Conservation (phyloP, 2,329 filamentous ascomycete species). For the Chaetomium globosum region DNA sequence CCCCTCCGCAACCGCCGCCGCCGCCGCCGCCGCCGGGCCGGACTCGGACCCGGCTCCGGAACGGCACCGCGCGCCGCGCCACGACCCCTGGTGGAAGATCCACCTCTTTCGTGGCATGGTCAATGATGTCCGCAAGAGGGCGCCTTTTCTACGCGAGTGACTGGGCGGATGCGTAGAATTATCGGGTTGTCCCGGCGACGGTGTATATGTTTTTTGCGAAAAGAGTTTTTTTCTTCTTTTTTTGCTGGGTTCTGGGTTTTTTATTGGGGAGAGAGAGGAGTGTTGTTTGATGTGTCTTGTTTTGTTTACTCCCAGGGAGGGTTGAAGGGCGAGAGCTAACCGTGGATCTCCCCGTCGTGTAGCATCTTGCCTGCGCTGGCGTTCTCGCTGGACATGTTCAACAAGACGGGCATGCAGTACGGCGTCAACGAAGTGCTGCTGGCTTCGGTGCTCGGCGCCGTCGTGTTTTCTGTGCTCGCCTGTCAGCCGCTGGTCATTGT, state of each 20-base stretch:
- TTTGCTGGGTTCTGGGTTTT: background rate
- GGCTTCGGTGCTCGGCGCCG: conserved; percentile 77
- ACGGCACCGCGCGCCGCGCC: background rate
- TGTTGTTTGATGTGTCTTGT: background rate
- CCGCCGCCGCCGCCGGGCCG: background rate
- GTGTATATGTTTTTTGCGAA: conserved; percentile 96
- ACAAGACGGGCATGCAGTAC: conserved; percentile 79
- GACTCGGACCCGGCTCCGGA: conserved; percentile 13
- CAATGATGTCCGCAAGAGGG: conserved; percentile 72
- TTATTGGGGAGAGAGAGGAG: background rate
- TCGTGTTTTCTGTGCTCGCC: conserved; percentile 78
- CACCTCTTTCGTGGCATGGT: conserved; percentile 76
- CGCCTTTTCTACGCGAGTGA: conserved; percentile 78
- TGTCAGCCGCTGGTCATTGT: conserved; percentile 89
- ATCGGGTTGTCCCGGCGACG: conserved; percentile 82
- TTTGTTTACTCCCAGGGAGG: background rate
- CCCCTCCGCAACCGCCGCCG: background rate
- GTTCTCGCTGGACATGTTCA: conserved; percentile 92
- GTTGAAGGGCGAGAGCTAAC: background rate
- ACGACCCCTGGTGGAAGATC: conserved; percentile 69
- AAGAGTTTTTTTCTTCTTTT: conserved; percentile 53
- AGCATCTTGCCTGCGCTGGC: conserved; percentile 86
- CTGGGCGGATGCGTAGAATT: conserved; percentile 87
- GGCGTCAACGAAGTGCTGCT: conserved; percentile 92
- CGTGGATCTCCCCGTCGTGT: background rate